Base-by-base conservation (phyloP, 768 basidiomycete species). In the Agaricus sinodeliciosus region DNA sequence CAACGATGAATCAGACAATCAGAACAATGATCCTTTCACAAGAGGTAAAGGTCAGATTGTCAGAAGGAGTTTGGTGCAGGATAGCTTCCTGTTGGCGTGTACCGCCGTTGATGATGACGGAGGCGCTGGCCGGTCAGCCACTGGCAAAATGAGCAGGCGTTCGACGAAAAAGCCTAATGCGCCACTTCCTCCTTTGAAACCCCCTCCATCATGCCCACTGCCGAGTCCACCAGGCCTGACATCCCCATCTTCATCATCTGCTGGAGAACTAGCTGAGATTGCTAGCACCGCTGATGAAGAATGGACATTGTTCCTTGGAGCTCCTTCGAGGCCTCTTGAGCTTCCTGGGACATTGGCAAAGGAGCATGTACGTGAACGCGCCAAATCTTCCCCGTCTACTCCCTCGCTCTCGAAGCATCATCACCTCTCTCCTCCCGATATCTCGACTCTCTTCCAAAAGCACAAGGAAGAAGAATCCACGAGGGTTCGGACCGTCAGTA, bases 271-370 rank as follows among this genome's bases (percentile, higher is more conserved):
- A 11, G 26, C 37, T 13, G 19, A 19, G 16, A 7, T 2, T 25
- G 19, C 9, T 35, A 19, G 42, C n/a, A 25, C 36, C 9, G 44
- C 36, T 13, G 51, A 47, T 15, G 43, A 53, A 9, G 51, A 53
- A 27, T 53, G 51, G 51, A 53, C 51, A 9, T 22, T 53, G 16
- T 53, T 40, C 45, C 44, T 53, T 15, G 51, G 51, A 16, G 44
- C 36, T 15, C 51, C 44, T 27, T 53, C 51, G 15, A 45, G 40
- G 27, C 51, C 37, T 18, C 44, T 53, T 19, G 44, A 53, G 44
- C 27, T 47, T 16, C 25, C 35, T 9, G 18, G 26, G 12, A 36
- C 13, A 18, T 15, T 9, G 11, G 19, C 49, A 16, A 50, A 50
- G 28, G 49, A 50, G 49, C 18, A 12, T 35, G 42, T 31, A 18